Evolutionary conservation across 2,329 filamentous ascomycete genomes (phyloP).

Genomic region (Pleomassaria siparia): DNA sequence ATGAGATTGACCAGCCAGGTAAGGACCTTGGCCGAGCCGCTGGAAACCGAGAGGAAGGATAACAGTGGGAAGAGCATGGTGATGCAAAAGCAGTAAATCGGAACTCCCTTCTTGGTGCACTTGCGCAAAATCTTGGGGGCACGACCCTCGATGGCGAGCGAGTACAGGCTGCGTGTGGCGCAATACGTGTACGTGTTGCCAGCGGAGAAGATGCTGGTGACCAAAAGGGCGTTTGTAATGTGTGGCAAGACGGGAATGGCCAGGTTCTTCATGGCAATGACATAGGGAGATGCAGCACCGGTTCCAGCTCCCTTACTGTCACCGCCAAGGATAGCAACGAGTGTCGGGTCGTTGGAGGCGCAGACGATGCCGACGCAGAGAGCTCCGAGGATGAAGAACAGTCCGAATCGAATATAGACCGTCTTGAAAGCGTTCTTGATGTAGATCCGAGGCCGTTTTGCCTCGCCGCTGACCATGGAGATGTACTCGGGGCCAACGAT

Average conservation of each 20-base stretch:
- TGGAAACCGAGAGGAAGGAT: slow-evolving; percentile 72
- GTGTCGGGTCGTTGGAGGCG: slow-evolving; percentile 71
- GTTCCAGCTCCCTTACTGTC: slow-evolving; percentile 41
- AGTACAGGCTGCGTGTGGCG: slow-evolving; percentile 56
- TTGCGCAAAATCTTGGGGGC: slow-evolving; percentile 59
- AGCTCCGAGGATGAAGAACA: slow-evolving; percentile 51
- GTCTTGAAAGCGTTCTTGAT: slow-evolving; percentile 53
- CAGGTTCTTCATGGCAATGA: slow-evolving; percentile 62
- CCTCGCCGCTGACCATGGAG: slow-evolving; percentile 51
- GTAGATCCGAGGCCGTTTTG: slow-evolving; percentile 48
- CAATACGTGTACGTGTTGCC: slow-evolving; percentile 59
- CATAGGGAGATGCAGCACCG: slow-evolving; percentile 63
- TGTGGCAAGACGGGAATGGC: slow-evolving; percentile 57
- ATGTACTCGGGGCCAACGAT: slow-evolving; percentile 54
- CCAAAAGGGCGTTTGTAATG: slow-evolving; percentile 58
- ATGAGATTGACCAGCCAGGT: slow-evolving; percentile 72
- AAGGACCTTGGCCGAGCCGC: slow-evolving; percentile 66
- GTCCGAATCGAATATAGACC: slow-evolving; percentile 49
- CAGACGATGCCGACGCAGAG: slow-evolving; percentile 48
- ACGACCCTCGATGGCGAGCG: slow-evolving; percentile 55
- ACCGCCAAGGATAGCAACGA: slow-evolving; percentile 53
- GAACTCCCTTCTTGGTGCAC: slow-evolving; percentile 65
- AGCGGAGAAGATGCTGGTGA: slow-evolving; percentile 59
- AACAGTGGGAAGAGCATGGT: slow-evolving; percentile 70
- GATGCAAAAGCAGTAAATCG: slow-evolving; percentile 69